Conservation (phyloP, 768 basidiomycete genomes). For the Tubosaeta brunneosetosa region DNA sequence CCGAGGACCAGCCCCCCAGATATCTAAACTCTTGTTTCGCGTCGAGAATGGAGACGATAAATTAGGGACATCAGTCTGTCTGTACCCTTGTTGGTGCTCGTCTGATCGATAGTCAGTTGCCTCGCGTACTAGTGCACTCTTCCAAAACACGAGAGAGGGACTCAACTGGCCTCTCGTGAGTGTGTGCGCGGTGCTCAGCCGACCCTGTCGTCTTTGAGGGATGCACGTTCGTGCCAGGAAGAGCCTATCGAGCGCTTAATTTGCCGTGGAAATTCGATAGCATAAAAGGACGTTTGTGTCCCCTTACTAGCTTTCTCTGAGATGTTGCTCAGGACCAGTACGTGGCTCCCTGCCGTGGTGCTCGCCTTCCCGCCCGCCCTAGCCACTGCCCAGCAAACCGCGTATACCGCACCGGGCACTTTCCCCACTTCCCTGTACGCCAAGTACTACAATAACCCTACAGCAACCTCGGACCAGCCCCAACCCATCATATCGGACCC, state of each 20-base stretch:
- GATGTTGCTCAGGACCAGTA: constrained; percentile 11
- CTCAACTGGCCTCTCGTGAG: no score
- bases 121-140: not conserved
- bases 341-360: constrained; percentile 3
- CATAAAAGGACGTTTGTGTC: constrained; percentile 9
- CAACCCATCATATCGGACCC: constrained; percentile 78
- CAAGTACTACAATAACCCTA: constrained; percentile 70
- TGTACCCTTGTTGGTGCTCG: constrained; percentile 9
- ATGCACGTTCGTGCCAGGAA: constrained; percentile 21
- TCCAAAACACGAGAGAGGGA: no score
- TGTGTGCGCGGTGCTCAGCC: no score
- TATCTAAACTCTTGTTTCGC: not conserved
- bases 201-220: not conserved
- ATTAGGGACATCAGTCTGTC: constrained; percentile 5
- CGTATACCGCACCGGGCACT: constrained; percentile 52
- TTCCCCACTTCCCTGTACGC: constrained; percentile 64
- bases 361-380: constrained; percentile 4
- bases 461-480: constrained; percentile 64
- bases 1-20: constrained; percentile 1
- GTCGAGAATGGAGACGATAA: constrained; percentile 2
- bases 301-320: not conserved
- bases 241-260: not conserved
- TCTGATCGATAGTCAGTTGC: constrained; percentile 12
- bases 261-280: constrained; percentile 6
- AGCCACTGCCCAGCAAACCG: constrained; percentile 13